Evolutionary conservation across 306 rosid species (phyloP).

Genomic region (Purshia tridentata): DNA sequence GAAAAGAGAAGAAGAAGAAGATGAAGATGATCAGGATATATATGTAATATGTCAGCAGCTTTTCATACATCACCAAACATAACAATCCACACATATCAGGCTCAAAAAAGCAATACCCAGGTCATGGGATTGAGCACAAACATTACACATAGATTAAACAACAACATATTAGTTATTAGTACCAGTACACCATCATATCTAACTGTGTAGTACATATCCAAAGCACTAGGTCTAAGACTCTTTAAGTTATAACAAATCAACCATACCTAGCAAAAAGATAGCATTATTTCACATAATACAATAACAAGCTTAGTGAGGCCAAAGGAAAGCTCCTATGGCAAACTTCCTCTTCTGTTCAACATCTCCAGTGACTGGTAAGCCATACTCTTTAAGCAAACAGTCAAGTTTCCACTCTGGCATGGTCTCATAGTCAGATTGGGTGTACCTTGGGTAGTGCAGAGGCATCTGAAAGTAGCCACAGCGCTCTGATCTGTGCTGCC

Average conservation of each 20-base stretch:
- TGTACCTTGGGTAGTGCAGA: conserved; percentile 66
- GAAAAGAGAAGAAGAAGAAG: too few relatives aligned
- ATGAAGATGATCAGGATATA: too few relatives aligned
- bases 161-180: too few relatives aligned
- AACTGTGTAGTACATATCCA: background rate
- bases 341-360: conserved; percentile 49
- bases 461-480: conserved; percentile 58
- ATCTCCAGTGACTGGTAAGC: conserved; percentile 50
- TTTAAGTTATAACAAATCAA: background rate
- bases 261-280: background rate
- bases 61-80: too few relatives aligned
- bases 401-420: conserved; percentile 76
- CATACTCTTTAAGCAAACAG: conserved; percentile 60
- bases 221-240: background rate
- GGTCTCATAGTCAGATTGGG: conserved; percentile 51
- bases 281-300: background rate
- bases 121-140: too few relatives aligned
- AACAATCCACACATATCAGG: too few relatives aligned
- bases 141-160: too few relatives aligned
- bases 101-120: too few relatives aligned
- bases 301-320: conserved; percentile 29
- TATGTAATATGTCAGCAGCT: too few relatives aligned
- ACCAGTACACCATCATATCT: too few relatives aligned
- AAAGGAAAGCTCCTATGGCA: conserved; percentile 66
- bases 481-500: conserved; percentile 12